Percentiles rank a stretch among this genome's conserved stretches.
Evolutionary conservation across 148 eudicot genomes (phyloP).

Genomic region (Rhododendron ovatum): DNA sequence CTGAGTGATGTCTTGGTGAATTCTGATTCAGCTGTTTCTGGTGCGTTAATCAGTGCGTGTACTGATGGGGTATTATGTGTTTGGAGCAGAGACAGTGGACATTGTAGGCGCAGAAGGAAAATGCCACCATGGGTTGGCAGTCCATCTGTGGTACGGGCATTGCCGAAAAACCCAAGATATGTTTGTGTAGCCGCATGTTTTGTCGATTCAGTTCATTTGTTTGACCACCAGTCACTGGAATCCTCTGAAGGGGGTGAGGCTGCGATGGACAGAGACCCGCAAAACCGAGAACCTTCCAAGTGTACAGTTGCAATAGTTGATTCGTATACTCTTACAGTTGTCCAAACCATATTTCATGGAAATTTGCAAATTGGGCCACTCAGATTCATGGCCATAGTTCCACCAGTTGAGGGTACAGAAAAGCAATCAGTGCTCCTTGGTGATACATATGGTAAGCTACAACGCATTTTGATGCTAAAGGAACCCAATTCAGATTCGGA

Average conservation of each 20-base stretch:
- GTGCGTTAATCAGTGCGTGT: slow-evolving; percentile 85
- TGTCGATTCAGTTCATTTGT: slow-evolving; percentile 29
- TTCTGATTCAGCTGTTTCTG: slow-evolving; percentile 33
- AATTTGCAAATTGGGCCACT: slow-evolving; percentile 64
- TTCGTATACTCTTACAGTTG: slow-evolving; percentile 67
- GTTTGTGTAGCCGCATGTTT: slow-evolving; percentile 66
- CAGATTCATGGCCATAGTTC: slow-evolving; percentile 64
- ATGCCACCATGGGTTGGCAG: slow-evolving; percentile 95
- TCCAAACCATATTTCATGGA: slow-evolving; percentile 84
- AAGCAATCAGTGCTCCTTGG: slow-evolving; percentile 47
- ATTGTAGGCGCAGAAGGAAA: slow-evolving; percentile 86
- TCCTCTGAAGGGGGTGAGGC: slow-evolving; percentile 37
- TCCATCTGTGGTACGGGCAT: slow-evolving; percentile 52
- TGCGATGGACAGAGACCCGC: slow-evolving; percentile 31
- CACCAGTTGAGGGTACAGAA: slow-evolving; percentile 43
- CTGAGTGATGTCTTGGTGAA: slow-evolving; percentile 25
- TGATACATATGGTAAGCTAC: slow-evolving; percentile 68
- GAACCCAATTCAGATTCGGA: slow-evolving; percentile 45
- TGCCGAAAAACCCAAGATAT: slow-evolving; percentile 81
- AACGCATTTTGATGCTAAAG: slow-evolving; percentile 48
- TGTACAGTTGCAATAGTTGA: slow-evolving; percentile 75
- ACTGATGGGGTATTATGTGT: slow-evolving; percentile 88
- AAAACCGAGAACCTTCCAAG: slow-evolving; percentile 40
- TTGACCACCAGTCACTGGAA: slow-evolving; percentile 39
- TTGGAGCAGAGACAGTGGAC: slow-evolving; percentile 92